phyloP scores from a whole-genome alignment of 2,329 filamentous ascomycete genomes.

The Phoma sp. region DNA sequence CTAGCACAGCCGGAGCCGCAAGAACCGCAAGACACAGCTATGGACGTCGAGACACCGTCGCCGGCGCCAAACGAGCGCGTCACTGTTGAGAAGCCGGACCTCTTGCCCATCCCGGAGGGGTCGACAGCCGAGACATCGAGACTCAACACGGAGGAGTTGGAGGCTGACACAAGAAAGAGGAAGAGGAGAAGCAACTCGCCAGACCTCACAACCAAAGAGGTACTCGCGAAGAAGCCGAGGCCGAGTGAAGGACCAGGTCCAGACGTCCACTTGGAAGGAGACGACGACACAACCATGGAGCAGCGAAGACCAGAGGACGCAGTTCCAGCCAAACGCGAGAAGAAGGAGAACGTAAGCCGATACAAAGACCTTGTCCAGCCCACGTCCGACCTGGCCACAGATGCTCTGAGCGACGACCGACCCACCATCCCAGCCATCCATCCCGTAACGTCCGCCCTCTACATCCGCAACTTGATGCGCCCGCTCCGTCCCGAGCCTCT shows the following conservation, averaged over 20 bases:
- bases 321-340: constrained; percentile 21
- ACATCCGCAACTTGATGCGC: constrained; percentile 89
- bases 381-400: constrained; percentile 13
- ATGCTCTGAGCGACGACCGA: constrained; percentile 37
- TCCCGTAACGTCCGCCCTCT: constrained; percentile 61
- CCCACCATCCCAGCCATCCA: constrained; percentile 49
- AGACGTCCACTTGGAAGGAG: constrained; percentile 39
- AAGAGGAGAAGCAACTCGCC: constrained; percentile 52
- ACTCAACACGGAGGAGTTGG: constrained; percentile 46
- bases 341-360: constrained; percentile 41
- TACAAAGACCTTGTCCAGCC: constrained; percentile 44
- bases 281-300: constrained; percentile 41
- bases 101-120: constrained; percentile 31
- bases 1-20: constrained; percentile 12
- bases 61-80: constrained; percentile 34
- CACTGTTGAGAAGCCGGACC: constrained; percentile 42
- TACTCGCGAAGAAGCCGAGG: constrained; percentile 53
- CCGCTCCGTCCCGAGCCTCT: constrained; percentile 75
- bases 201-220: constrained; percentile 41
- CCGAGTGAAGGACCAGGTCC: constrained; percentile 43
- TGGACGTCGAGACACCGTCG: constrained; percentile 25
- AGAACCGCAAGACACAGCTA: constrained; percentile 8
- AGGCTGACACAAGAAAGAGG: constrained; percentile 49
- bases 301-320: constrained; percentile 29
- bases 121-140: constrained; percentile 43